Evolutionary conservation across 257 asterid genomes (phyloP).

Genomic region (Avicennia marina): DNA sequence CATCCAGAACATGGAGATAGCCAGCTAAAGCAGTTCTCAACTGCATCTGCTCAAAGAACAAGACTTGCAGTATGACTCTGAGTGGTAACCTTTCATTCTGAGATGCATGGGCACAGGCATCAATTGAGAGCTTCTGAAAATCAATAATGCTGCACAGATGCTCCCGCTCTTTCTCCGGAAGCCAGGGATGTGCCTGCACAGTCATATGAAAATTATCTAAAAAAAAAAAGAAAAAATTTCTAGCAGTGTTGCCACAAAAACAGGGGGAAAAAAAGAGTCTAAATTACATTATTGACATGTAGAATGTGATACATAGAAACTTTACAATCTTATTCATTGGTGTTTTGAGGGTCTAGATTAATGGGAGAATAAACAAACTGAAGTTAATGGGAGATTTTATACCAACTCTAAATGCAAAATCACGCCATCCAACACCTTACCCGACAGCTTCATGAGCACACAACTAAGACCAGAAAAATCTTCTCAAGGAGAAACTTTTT

Average conservation of each 20-base stretch:
- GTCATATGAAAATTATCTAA: conserved; percentile 15
- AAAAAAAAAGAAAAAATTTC: neutral
- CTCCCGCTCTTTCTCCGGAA: conserved; percentile 69
- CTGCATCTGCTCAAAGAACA: conserved; percentile 93
- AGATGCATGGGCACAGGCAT: conserved; percentile 98
- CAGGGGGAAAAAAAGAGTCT: neutral
- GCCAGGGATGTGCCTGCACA: conserved; percentile 86
- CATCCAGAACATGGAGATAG: conserved; percentile 60
- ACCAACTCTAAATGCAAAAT: neutral
- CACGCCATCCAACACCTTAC: neutral
- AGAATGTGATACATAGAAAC: no score
- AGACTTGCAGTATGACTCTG: conserved; percentile 78
- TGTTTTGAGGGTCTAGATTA: no score
- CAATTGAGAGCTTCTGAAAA: conserved; percentile 89
- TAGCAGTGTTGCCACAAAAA: no score
- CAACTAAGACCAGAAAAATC: no score
- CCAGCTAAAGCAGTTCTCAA: conserved; percentile 79
- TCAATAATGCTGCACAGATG: conserved; percentile 71
- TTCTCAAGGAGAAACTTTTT: no score
- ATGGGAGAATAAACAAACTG: no score
- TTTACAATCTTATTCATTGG: no score
- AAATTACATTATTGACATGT: neutral
- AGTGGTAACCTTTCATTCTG: conserved; percentile 84
- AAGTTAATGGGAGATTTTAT: no score
- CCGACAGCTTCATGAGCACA: no score